phyloP scores from a whole-genome alignment of 176 grass and related monocot genomes.

The Oryza glaberrima region DNA sequence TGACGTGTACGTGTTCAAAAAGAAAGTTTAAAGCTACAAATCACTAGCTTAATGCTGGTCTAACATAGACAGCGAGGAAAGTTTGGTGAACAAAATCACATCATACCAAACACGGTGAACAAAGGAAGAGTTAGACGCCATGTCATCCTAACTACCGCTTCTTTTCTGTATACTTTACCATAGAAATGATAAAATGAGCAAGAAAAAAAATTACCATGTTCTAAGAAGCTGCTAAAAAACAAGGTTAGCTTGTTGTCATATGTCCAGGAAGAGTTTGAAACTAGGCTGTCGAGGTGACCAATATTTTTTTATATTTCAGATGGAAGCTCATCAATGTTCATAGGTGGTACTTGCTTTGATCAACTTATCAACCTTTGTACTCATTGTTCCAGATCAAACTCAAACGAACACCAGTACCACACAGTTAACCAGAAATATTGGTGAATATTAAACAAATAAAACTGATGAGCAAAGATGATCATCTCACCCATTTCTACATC shows the following conservation, averaged over 20 bases:
- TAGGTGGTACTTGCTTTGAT: constrained; percentile 9
- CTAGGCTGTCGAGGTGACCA: constrained; percentile 16
- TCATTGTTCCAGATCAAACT: constrained; percentile 22
- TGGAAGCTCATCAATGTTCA: constrained; percentile 35
- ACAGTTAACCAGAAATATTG: constrained; percentile 26
- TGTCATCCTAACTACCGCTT: constrained; percentile 39
- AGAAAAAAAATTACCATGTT: neutral
- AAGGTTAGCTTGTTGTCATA: constrained; percentile 7
- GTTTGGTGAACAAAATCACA: constrained; percentile 42
- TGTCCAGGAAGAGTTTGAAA: neutral
- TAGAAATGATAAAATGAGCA: neutral
- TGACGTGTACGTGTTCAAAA: neutral
- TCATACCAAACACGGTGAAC: neutral
- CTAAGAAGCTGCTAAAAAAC: neutral
- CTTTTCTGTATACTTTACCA: neutral
- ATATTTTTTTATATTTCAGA: constrained; percentile 21
- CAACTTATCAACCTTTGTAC: constrained; percentile 11
- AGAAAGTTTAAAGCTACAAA: neutral
- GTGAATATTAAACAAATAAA: neutral
- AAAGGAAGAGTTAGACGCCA: constrained; percentile 21
- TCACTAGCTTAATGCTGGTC: constrained; percentile 1
- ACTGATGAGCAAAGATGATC: neutral
- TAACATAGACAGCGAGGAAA: constrained; percentile 1
- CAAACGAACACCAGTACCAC: neutral
- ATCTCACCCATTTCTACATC: constrained; percentile 16